These are phyloP conservation scores for Neurospora crassa DNA, from an alignment of 2,329 filamentous ascomycete genomes.

Conservation along the genomic window DNA sequence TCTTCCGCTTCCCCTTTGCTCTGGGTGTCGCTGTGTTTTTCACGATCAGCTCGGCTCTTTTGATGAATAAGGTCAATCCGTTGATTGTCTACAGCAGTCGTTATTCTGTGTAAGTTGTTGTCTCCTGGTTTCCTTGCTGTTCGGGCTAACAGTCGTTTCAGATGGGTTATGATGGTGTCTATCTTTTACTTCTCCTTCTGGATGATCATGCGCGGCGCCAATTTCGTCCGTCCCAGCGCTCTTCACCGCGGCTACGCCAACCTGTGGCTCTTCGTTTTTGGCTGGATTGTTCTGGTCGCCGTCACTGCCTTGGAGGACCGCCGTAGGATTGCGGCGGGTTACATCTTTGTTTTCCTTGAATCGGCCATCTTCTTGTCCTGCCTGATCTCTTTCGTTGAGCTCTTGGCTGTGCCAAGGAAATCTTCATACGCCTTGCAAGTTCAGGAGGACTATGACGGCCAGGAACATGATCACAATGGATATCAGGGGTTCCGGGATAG, in stretches of 20 bases:
- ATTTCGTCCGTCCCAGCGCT: slow-evolving; percentile 74
- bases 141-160: slow-evolving; percentile 17
- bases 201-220: slow-evolving; percentile 70
- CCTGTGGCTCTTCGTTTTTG: slow-evolving; percentile 72
- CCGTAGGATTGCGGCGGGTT: slow-evolving; percentile 63
- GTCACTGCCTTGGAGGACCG: slow-evolving; percentile 70
- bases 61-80: slow-evolving; percentile 77
- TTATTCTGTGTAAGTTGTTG: slow-evolving; percentile 55
- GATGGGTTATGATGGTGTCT: slow-evolving; percentile 76
- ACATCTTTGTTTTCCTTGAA: slow-evolving; percentile 74
- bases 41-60: slow-evolving; percentile 62
- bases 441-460: slow-evolving; percentile 37
- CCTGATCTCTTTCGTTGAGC: slow-evolving; percentile 67
- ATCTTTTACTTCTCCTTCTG: slow-evolving; percentile 74
- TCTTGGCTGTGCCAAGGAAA: slow-evolving; percentile 68
- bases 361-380: slow-evolving; percentile 65
- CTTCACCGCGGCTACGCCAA: slow-evolving; percentile 73
- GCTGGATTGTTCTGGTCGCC: slow-evolving; percentile 63
- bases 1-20: slow-evolving; percentile 75
- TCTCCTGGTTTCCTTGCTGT: neutral
- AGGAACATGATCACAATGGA: slow-evolving; percentile 21
- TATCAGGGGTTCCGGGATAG: neutral
- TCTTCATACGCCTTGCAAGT: slow-evolving; percentile 54
- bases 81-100: slow-evolving; percentile 83
- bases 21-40: slow-evolving; percentile 57